These are phyloP conservation scores for Cochlearia excelsa DNA, from an alignment of 345 rosid genomes.

Conservation along the genomic window DNA sequence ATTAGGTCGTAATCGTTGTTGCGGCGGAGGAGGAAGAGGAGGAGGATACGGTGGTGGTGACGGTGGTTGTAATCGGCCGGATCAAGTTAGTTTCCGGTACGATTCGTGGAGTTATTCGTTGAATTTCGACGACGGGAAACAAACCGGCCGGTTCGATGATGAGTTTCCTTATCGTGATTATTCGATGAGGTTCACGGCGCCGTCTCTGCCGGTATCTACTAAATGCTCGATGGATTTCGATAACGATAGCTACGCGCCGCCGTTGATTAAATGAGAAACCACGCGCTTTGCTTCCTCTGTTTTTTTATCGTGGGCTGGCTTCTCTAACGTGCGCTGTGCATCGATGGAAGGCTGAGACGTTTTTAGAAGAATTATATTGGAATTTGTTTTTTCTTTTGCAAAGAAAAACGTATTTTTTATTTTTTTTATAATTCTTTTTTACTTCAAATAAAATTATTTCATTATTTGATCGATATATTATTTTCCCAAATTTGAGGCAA, in stretches of 20 bases:
- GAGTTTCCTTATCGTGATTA: constrained; percentile 42
- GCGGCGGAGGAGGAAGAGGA: not conserved
- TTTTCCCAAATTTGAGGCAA: too few species aligned
- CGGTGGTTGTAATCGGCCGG: constrained; percentile 22
- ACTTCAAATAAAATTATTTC: too few species aligned
- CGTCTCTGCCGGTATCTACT: constrained; percentile 45
- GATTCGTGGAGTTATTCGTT: constrained; percentile 79
- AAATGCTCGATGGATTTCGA: constrained; percentile 45
- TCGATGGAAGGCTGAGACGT: not conserved
- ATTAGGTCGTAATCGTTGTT: constrained; percentile 33
- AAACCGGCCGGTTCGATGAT: constrained; percentile 35
- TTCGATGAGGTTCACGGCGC: constrained; percentile 46
- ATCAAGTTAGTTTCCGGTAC: constrained; percentile 50
- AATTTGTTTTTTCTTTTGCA: too few species aligned
- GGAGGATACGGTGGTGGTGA: constrained; percentile 15
- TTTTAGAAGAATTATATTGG: too few species aligned
- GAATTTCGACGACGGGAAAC: constrained; percentile 75
- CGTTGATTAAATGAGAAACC: constrained; percentile 17
- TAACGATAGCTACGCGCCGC: constrained; percentile 24
- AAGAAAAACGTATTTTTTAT: too few species aligned
- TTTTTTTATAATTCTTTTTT: too few species aligned
- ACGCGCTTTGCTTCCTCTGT: constrained; percentile 9
- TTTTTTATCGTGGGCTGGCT: not conserved
- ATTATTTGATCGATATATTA: too few species aligned
- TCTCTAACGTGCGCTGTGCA: constrained; percentile 31